These are phyloP conservation scores for Phytophthora chlamydospora DNA, from an alignment of 352 stramenopile genomes.

Conservation along the genomic window DNA sequence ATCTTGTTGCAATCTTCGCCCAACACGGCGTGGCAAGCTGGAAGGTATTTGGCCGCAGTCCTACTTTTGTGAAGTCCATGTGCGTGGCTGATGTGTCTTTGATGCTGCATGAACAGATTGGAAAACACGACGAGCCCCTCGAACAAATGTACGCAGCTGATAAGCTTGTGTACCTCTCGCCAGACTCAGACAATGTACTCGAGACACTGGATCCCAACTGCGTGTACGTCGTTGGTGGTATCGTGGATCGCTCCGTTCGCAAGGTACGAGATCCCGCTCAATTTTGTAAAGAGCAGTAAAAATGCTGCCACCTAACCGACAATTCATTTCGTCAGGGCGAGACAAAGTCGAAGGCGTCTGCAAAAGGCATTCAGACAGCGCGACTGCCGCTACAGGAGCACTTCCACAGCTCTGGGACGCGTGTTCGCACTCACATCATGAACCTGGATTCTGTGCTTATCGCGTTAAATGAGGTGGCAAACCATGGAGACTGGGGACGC, in stretches of 20 bases:
- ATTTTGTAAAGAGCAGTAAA: too few relatives aligned
- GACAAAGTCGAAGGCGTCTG: slow-evolving; percentile 46
- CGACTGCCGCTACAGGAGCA: slow-evolving; percentile 76
- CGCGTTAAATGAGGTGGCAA: slow-evolving; percentile 71
- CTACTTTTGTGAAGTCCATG: not conserved
- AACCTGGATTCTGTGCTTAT: slow-evolving; percentile 86
- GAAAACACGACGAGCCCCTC: slow-evolving; percentile 51
- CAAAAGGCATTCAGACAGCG: slow-evolving; percentile 36
- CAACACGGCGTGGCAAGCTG: slow-evolving; percentile 58
- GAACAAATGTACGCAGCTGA: slow-evolving; percentile 53
- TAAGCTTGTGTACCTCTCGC: slow-evolving; percentile 82
- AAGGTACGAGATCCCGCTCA: slow-evolving; percentile 40
- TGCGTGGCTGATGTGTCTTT: not conserved
- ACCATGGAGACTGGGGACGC: slow-evolving; percentile 67
- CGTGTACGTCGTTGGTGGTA: slow-evolving; percentile 85
- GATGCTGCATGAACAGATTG: slow-evolving; percentile 23
- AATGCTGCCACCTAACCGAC: not conserved
- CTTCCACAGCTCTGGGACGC: slow-evolving; percentile 20
- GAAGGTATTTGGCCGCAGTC: slow-evolving; percentile 48
- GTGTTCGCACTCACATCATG: slow-evolving; percentile 66
- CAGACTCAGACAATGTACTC: slow-evolving; percentile 79
- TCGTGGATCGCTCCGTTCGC: slow-evolving; percentile 85
- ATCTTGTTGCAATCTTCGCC: slow-evolving; percentile 38
- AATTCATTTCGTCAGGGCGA: slow-evolving; percentile 40
- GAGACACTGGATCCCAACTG: slow-evolving; percentile 44